Conservation (phyloP, 78 protist genomes). For the Dictyostelium purpureum region DNA sequence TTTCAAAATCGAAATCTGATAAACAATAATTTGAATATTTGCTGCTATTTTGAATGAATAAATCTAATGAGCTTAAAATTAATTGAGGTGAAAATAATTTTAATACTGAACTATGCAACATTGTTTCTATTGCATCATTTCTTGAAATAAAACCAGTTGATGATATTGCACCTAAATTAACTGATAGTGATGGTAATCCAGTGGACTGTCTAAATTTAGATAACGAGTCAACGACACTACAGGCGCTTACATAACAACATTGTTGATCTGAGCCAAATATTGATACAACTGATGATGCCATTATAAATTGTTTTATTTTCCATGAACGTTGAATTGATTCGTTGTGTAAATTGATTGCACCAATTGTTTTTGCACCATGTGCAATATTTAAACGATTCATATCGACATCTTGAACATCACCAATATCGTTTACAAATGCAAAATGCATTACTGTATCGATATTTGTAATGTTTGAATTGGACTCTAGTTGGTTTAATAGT, state of each 20-base stretch:
- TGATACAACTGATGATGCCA: neutral
- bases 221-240: neutral
- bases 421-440: neutral
- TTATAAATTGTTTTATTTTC: constrained; percentile 1
- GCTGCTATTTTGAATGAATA: neutral
- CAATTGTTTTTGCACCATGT: constrained; percentile 10
- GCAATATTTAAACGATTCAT: neutral
- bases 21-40: neutral
- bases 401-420: neutral
- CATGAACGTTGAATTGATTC: neutral
- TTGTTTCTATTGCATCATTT: neutral
- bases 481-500: neutral
- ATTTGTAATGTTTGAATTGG: neutral
- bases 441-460: neutral
- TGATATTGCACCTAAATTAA: neutral
- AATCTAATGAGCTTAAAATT: neutral
- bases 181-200: neutral
- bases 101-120: neutral
- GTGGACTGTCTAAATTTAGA: neutral
- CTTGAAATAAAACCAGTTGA: neutral
- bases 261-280: neutral
- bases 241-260: neutral
- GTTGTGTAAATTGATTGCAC: neutral
- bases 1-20: neutral
- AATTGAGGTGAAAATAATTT: neutral